These are phyloP conservation scores for Eucalyptus sideroxylon DNA, from an alignment of 345 rosid genomes.

Conservation along the genomic window DNA sequence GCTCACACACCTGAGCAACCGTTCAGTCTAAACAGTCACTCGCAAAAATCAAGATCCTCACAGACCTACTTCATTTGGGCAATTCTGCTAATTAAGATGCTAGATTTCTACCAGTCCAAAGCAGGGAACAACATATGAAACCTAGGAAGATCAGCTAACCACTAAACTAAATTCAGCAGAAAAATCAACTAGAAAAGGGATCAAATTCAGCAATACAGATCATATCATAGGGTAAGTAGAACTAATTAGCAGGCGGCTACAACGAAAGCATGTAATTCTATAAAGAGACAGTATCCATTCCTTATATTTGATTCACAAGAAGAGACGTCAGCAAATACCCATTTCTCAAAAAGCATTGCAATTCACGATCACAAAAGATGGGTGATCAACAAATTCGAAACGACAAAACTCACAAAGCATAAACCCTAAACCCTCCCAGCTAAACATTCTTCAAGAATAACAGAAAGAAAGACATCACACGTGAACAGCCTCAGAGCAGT, in stretches of 20 bases:
- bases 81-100: background rate
- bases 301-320: background rate
- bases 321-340: background rate
- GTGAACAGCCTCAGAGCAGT: background rate
- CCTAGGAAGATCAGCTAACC: background rate
- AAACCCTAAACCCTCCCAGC: background rate
- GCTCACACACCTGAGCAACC: background rate
- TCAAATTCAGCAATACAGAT: background rate
- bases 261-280: background rate
- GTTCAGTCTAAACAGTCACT: background rate
- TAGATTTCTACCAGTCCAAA: background rate
- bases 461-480: background rate
- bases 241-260: background rate
- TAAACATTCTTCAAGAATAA: background rate
- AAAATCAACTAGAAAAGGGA: background rate
- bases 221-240: background rate
- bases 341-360: background rate
- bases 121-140: background rate
- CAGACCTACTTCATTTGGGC: background rate
- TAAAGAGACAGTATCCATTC: background rate
- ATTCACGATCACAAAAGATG: background rate
- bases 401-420: background rate
- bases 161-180: background rate
- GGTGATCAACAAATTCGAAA: background rate
- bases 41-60: background rate